phyloP scores from a whole-genome alignment of 2,329 filamentous ascomycete genomes.

The Malbranchea zuffiana region DNA sequence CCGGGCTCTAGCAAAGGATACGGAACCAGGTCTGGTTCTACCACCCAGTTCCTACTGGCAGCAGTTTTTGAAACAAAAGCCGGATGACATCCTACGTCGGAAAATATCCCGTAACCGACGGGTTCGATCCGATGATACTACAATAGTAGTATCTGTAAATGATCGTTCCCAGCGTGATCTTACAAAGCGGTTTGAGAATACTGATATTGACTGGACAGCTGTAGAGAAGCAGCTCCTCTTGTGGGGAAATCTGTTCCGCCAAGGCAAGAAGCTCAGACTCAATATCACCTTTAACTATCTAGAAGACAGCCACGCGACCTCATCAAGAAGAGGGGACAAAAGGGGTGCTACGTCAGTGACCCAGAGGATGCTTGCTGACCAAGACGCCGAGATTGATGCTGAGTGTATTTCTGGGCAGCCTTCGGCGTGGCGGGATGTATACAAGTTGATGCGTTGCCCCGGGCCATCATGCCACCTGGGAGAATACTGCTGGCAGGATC shows the following conservation, averaged over 20 bases:
- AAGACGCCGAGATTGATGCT: conserved; percentile 9
- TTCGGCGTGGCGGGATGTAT: conserved; percentile 11
- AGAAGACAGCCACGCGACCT: conserved; percentile 14
- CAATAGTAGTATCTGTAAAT: conserved; percentile 19
- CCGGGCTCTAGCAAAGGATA: conserved; percentile 13
- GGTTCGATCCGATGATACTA: conserved; percentile 5
- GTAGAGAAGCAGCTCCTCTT: conserved; percentile 22
- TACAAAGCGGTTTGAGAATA: conserved; percentile 21
- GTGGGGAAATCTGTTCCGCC: conserved; percentile 20
- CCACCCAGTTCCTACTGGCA: conserved; percentile 13
- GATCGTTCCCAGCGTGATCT: conserved; percentile 22
- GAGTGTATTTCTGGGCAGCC: conserved; percentile 8
- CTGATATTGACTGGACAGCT: conserved; percentile 22
- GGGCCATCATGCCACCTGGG: conserved; percentile 4
- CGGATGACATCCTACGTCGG: conserved; percentile 10
- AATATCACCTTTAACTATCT: conserved; percentile 25
- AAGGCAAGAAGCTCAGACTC: conserved; percentile 24
- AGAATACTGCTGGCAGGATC: conserved; percentile 25
- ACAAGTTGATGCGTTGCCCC: conserved; percentile 12
- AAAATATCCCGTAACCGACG: conserved; percentile 7
- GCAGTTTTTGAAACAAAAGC: conserved; percentile 11
- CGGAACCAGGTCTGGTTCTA: conserved; percentile 14
- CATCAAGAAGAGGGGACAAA: conserved; percentile 7
- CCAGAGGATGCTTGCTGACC: conserved; percentile 11
- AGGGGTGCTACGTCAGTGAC: conserved; percentile 11